Conservation (phyloP, 2,329 filamentous ascomycete genomes). For the Atkinsonella texensis region DNA sequence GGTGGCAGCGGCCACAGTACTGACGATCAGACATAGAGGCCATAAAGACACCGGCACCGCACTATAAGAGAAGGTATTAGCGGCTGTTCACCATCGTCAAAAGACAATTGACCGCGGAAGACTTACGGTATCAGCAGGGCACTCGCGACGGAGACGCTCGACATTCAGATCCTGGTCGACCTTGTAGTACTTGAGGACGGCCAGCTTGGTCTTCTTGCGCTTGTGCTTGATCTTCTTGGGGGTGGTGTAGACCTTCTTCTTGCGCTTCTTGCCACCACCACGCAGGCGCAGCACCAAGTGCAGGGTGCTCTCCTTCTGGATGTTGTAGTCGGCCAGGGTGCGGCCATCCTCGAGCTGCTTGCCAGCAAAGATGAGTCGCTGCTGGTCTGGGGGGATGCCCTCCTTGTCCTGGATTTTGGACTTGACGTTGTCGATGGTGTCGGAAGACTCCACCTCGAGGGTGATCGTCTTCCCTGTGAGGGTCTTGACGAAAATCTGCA, state of each 20-base stretch:
- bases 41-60: slow-evolving; percentile 99
- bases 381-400: slow-evolving; percentile 97
- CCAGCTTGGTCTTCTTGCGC: slow-evolving; percentile 99
- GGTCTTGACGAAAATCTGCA: slow-evolving; percentile 72
- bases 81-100: not conserved
- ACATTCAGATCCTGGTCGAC: slow-evolving; percentile 99
- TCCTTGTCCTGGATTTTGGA: slow-evolving; percentile 99
- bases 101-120: not conserved
- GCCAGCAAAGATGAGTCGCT: slow-evolving; percentile 98
- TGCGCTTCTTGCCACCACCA: slow-evolving; percentile 99
- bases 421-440: slow-evolving; percentile 99
- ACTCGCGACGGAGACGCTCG: slow-evolving; percentile 97
- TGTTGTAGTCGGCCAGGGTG: slow-evolving; percentile 99
- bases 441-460: slow-evolving; percentile 99
- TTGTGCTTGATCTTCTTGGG: slow-evolving; percentile 99
- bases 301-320: slow-evolving; percentile 99
- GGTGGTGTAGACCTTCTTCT: slow-evolving; percentile 99
- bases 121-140: slow-evolving; percentile 78
- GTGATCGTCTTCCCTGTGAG: slow-evolving; percentile 99
- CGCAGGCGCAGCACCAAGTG: slow-evolving; percentile 96
- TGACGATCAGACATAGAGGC: slow-evolving; percentile 99
- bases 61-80: slow-evolving; percentile 37
- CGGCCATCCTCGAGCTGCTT: slow-evolving; percentile 99
- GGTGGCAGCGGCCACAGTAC: slow-evolving; percentile 73
- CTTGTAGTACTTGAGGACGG: slow-evolving; percentile 99